Evolutionary conservation across 371 early-diverging fungal genomes (phyloP), one percentile per base, ranked within the genome.

Genomic region (Zopfochytrium polystomum): DNA sequence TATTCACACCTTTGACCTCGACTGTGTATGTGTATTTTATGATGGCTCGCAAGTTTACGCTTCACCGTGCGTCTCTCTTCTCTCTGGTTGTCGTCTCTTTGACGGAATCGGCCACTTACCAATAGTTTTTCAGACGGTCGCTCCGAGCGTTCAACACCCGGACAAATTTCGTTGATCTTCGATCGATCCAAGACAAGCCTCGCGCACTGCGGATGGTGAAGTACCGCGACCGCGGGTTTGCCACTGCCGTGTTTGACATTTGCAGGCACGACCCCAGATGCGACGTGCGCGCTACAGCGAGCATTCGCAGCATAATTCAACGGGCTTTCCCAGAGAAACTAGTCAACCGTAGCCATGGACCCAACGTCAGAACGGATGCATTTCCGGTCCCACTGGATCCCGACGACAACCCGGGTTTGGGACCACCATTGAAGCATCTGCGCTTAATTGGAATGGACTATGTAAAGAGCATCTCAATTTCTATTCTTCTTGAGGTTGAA

Each of bases 1-100:
- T 15, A 47, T 64, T 0, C 51, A 59, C 26, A 45, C 53, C 3
- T 68, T 68, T 49, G 68, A 68, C 51, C 47, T 68, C 30, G 68
- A 68, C 38, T 68, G 68, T 38, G 63, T 63, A 9, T 26, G 55
- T 27, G 68, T 68, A 13, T 68, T 29, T 26, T 68, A 34, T 27
- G 68, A 68, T 43, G 68, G 68, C 18, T 7, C 25, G 13, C 59
- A 66, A 32, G 68, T 68, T 13, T 68, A 58, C 27, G 65, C 63
- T 15, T 54, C 68, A 5, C 56, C 68, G 46, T 60, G 68, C n/a
- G n/a, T n/a, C n/a, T n/a, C n/a, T n/a, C n/a, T n/a, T n/a, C n/a
- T n/a, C n/a, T n/a, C n/a, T n/a, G n/a, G n/a, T n/a, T n/a, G n/a
- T n/a, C n/a, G n/a, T n/a, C n/a, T n/a, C n/a, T n/a, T n/a, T n/a